Percentiles rank a stretch among this genome's conserved stretches.
phyloP scores from a whole-genome alignment of 2,329 filamentous ascomycete genomes.

The Drechslerella dactyloides region DNA sequence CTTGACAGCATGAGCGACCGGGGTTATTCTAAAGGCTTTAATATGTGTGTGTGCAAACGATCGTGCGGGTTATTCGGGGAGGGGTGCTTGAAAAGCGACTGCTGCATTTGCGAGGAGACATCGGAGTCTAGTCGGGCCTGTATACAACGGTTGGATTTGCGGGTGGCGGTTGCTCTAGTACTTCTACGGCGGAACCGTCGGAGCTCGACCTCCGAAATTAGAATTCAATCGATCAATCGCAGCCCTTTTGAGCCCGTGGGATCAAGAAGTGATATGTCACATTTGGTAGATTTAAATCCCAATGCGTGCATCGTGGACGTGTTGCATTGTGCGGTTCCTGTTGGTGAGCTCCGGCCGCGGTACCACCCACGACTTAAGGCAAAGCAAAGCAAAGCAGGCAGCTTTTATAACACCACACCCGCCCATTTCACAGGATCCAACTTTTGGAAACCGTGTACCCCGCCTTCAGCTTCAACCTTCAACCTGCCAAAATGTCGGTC shows the following conservation, averaged over 20 bases:
- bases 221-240: neutral
- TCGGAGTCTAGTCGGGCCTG: slow-evolving; percentile 45
- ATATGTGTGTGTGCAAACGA: neutral
- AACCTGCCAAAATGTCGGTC: slow-evolving; percentile 65
- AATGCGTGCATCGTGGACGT: no score
- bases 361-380: no score
- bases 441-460: no score
- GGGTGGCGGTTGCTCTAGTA: slow-evolving; percentile 19
- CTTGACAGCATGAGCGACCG: slow-evolving; percentile 2
- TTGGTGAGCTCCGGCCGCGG: no score
- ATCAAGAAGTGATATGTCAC: no score
- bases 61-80: slow-evolving; percentile 11
- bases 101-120: slow-evolving; percentile 47
- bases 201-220: neutral
- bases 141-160: slow-evolving; percentile 24
- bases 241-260: no score
- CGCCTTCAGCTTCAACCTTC: neutral
- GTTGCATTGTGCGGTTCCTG: no score
- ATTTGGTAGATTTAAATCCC: no score
- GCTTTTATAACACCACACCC: no score
- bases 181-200: neutral
- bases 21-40: slow-evolving; percentile 13
- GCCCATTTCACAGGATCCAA: no score
- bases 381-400: no score
- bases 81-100: neutral